Base-by-base conservation (phyloP, 2,329 filamentous ascomycete species). In the Tolypocladium tundrense region DNA sequence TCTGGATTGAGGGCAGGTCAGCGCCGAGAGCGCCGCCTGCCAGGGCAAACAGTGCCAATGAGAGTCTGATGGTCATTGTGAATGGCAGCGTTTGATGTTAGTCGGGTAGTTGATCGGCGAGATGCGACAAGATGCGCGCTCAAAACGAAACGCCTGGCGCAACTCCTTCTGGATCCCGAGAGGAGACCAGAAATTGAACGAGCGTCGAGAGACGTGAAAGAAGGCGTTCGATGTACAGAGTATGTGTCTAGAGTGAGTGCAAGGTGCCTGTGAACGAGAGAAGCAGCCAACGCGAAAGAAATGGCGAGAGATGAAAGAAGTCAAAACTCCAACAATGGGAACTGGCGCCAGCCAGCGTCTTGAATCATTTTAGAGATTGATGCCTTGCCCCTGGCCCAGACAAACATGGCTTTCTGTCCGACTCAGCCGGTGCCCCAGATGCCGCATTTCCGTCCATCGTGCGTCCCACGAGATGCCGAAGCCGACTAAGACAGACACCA, bases 1-100 rank as follows among this genome's bases (percentile, higher is more conserved):
- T 84, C 65, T 84, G 74, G 66, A 88, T 86, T 60, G 84, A 79
- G 64, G 85, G 74, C 35, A 82, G 69, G 59, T 77, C 73, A 52
- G 73, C 73, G 55, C 72, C 73, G 35, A 75, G 66, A 62, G 73
- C 70, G 55, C 75, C 68, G 61, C 74, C 73, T 59, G 75, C 66
- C 61, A 79, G 64, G 58, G 75, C 70, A 62, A 77, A 68, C 45
- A 74, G 66, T 59, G 73, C 64, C 53, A 69, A 53, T 41, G 66
- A 64, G 56, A 67, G 59, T 62, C 66, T 68, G 51, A 69, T 62
- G 60, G 68, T 67, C 72, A 74, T 75, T 62, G 59, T 69, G 64
- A 50, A 35, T 2, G 52, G 27, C 13, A 51, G 31, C 31, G 48
- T 14, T 37, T 52, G 31, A 4, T 35, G 19, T 52, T 10, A 5